These are phyloP conservation scores for Aspergillus sp. DNA, from an alignment of 2,329 filamentous ascomycete species.

Conservation along the genomic window DNA sequence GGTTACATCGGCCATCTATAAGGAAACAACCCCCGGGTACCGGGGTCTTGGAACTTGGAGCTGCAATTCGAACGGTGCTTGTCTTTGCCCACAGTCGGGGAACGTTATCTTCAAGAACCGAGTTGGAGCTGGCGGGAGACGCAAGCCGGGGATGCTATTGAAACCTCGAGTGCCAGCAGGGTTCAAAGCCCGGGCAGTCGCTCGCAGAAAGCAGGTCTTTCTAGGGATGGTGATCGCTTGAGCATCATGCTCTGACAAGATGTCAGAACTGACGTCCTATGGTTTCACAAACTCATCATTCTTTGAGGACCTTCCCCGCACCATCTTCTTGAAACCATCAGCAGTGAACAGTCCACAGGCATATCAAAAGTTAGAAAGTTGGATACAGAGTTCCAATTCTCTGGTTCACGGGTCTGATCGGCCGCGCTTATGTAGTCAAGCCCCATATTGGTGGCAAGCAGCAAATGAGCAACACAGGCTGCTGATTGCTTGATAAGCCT, in stretches of 20 bases:
- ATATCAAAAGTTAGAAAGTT: background rate
- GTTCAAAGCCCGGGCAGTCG: background rate
- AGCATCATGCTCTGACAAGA: background rate
- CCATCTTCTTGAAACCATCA: background rate
- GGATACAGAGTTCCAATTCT: conserved; percentile 4
- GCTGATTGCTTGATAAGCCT: background rate
- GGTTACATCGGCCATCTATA: background rate
- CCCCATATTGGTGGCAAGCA: background rate
- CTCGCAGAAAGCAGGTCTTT: background rate
- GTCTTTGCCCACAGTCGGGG: background rate
- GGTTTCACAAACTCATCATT: background rate
- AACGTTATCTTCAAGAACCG: background rate
- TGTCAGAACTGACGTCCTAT: background rate
- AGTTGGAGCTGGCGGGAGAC: background rate
- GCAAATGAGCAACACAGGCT: background rate
- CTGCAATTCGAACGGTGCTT: no score
- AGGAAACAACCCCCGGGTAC: background rate
- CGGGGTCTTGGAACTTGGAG: background rate
- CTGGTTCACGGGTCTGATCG: conserved; percentile 8
- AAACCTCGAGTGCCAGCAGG: background rate
- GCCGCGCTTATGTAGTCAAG: background rate
- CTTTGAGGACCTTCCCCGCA: background rate
- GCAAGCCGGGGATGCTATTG: background rate
- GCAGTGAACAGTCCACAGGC: background rate
- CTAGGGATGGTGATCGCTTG: background rate